These are phyloP conservation scores for Vigna trinervia DNA, from an alignment of 306 rosid genomes.

Conservation along the genomic window DNA sequence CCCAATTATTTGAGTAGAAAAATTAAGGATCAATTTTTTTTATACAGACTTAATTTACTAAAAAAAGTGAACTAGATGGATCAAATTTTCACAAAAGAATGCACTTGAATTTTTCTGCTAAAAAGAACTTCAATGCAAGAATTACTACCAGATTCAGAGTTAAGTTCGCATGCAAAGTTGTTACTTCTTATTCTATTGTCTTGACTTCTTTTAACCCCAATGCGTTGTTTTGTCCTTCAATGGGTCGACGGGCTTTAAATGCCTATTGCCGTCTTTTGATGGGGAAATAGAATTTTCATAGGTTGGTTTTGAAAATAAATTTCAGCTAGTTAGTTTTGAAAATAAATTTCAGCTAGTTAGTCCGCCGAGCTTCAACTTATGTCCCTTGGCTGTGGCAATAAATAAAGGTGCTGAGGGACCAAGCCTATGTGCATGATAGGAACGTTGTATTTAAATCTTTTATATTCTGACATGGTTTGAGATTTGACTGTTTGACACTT, in stretches of 20 bases:
- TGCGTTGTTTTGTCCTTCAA: neutral
- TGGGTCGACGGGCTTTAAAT: neutral
- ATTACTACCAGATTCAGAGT: conserved; percentile 7
- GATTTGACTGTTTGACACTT: conserved; percentile 1
- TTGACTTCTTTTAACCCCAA: neutral
- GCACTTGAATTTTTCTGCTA: neutral
- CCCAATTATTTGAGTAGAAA: neutral
- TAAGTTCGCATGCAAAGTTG: conserved; percentile 4
- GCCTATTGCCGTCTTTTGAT: neutral
- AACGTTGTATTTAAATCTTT: neutral
- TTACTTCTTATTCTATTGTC: conserved; percentile 2
- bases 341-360: conserved; percentile 3
- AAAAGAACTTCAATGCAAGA: neutral
- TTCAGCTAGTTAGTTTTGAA: neutral
- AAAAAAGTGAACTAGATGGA: neutral
- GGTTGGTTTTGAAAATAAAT: neutral
- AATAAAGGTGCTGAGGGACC: conserved; percentile 10
- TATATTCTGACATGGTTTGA: neutral
- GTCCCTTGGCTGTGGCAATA: neutral
- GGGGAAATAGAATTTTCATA: neutral
- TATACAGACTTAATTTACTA: neutral
- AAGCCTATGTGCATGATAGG: neutral
- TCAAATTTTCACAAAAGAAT: neutral
- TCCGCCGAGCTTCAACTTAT: conserved; percentile 10
- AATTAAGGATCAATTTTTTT: neutral